Evolutionary conservation across 1,284 basidiomycete genomes (phyloP), one percentile per base, ranked within the genome.

Genomic region (Irpex rosettiformis): DNA sequence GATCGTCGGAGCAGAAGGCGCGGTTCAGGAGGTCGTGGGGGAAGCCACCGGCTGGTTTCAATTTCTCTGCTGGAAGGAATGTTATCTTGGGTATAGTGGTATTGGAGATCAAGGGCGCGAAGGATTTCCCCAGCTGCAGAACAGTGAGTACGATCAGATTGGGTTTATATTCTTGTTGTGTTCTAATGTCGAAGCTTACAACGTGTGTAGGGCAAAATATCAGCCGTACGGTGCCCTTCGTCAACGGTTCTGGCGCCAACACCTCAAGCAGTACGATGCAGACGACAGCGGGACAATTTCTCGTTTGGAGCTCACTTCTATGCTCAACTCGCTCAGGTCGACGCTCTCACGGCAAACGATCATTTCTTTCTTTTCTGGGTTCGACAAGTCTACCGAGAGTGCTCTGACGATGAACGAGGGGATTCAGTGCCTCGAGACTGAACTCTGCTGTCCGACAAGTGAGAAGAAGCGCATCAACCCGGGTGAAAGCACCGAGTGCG

Each of bases 291-390:
- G 78, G n/a, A 74, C 81, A 1, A 75, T 96, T 40, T 96, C 93
- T 0, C 86, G 88, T 61, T 77, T 96, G 56, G 96, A 99, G 73
- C 79, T 99, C 24, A 90, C 89, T 0, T 91, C 92, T n/a, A 96
- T 98, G 93, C 88, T 99, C 55, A 95, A 98, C 75, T 97, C 95
- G 4, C 85, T 99, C 28, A 95, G 96, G 3, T 96, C 94, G 2
- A 98, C 96, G 0, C 83, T 99, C 40, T 92, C 92, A 3, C 75
- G 73, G 0, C 78, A 85, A 53, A 99, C 96, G 1, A 78, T 96
- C 62, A 82, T 89, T 64, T 79, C 82, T 5, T 96, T 95, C 81
- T 98, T 90, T 75, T 83, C 78, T 6, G 80, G 84, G 4, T 84
- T 81, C 68, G 79, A 81, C 64, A 93, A 94, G 75, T 77, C 81